Percentiles rank a stretch among this genome's conserved stretches.
These are phyloP conservation scores for Komagataella mondaviorum DNA, from an alignment of 805 yeast species.

Conservation along the genomic window DNA sequence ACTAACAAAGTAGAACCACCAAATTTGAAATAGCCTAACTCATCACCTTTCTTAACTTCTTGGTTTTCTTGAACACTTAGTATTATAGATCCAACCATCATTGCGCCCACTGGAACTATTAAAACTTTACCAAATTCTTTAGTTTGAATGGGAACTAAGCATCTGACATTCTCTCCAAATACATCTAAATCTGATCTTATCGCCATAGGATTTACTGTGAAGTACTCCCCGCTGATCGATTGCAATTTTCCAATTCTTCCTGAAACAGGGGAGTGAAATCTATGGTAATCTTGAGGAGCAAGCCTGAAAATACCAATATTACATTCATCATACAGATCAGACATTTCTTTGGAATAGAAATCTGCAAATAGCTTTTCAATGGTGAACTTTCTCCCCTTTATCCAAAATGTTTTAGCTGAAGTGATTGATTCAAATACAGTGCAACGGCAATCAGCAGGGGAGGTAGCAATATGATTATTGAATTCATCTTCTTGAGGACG, in stretches of 20 bases:
- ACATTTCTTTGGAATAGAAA: conserved; percentile 17
- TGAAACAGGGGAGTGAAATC: conserved; percentile 81
- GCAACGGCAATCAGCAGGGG: conserved; percentile 85
- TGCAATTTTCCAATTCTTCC: conserved; percentile 58
- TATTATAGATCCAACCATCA: conserved; percentile 95
- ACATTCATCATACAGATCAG: conserved; percentile 28
- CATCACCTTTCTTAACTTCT: conserved; percentile 54
- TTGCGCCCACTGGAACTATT: conserved; percentile 84
- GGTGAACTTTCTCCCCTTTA: conserved; percentile 72
- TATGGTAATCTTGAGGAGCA: conserved; percentile 95
- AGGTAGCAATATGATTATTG: conserved; percentile 37
- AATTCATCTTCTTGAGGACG: conserved; percentile 53
- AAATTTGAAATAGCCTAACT: conserved; percentile 87
- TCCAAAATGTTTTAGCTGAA: conserved; percentile 70
- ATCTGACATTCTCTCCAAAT: conserved; percentile 82
- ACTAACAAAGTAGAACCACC: conserved; percentile 86
- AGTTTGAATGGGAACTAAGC: conserved; percentile 64
- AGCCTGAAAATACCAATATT: conserved; percentile 70
- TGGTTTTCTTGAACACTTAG: conserved; percentile 55
- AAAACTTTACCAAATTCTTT: conserved; percentile 66
- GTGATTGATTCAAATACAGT: conserved; percentile 49
- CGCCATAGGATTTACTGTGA: conserved; percentile 97
- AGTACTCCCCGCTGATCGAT: conserved; percentile 78
- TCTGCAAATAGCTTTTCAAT: conserved; percentile 45
- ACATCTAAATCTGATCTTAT: conserved; percentile 79